Conservation (phyloP, 768 basidiomycete species). For the Megacollybia marginata region DNA sequence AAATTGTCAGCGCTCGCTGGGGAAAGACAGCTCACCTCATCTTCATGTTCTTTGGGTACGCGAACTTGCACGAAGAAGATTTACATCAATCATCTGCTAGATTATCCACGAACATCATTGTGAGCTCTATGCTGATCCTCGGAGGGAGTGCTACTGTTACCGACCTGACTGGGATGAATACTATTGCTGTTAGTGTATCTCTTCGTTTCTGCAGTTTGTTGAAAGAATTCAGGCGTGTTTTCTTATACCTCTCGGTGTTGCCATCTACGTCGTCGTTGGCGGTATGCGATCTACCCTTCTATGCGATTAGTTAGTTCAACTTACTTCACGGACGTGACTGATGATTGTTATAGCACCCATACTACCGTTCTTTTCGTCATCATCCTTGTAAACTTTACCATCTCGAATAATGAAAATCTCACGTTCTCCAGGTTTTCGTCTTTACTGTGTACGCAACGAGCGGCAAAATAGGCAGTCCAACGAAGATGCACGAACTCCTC, state of each 20-base stretch:
- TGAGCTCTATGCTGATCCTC: constrained; percentile 78
- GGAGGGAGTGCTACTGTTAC: constrained; percentile 86
- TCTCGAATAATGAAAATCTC: constrained; percentile 4
- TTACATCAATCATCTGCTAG: constrained; percentile 24
- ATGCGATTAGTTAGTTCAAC: constrained; percentile 64
- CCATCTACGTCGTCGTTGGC: constrained; percentile 82
- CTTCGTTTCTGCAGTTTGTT: background rate
- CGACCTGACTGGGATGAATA: constrained; percentile 83
- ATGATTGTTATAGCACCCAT: constrained; percentile 52
- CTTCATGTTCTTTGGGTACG: constrained; percentile 83
- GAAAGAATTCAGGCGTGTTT: constrained; percentile 59
- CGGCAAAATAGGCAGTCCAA: constrained; percentile 70
- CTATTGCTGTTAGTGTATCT: constrained; percentile 51
- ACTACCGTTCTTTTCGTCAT: constrained; percentile 83
- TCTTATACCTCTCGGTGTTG: constrained; percentile 81
- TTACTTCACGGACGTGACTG: background rate
- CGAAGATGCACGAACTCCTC: constrained; percentile 75
- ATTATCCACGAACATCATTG: constrained; percentile 87
- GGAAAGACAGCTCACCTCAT: constrained; percentile 71
- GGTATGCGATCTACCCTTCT: constrained; percentile 83
- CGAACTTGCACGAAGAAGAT: background rate
- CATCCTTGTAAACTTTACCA: constrained; percentile 41
- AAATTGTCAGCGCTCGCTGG: constrained; percentile 79
- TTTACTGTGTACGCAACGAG: constrained; percentile 82
- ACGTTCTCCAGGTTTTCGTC: constrained; percentile 30